phyloP scores from a whole-genome alignment of 2,329 filamentous ascomycete genomes.

The Beauveria asiatica region DNA sequence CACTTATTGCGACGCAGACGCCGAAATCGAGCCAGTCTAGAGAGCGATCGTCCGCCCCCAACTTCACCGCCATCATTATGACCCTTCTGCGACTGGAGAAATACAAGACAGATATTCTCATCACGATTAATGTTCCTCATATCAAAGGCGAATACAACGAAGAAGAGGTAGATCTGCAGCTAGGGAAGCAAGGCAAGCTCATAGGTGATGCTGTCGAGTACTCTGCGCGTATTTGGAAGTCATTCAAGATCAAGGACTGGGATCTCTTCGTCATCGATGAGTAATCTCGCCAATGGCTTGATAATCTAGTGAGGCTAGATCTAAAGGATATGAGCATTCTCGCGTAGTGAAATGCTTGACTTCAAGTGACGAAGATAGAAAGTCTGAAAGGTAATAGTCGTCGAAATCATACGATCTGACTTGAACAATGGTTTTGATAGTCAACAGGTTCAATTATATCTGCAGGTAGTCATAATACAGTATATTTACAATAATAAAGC shows the following conservation, averaged over 20 bases:
- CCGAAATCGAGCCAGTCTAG: conserved; percentile 27
- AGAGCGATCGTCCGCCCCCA: conserved; percentile 33
- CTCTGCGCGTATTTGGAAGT: conserved; percentile 58
- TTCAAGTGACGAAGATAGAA: not conserved
- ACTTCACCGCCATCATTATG: conserved; percentile 69
- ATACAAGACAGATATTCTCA: conserved; percentile 70
- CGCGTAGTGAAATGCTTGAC: not conserved
- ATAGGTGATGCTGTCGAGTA: conserved; percentile 63
- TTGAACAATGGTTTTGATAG: conserved; percentile 6
- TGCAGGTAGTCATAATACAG: not conserved
- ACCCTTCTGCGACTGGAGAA: conserved; percentile 68
- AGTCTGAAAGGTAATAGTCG: not conserved
- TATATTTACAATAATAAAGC: not conserved
- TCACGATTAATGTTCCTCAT: conserved; percentile 84
- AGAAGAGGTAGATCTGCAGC: conserved; percentile 60
- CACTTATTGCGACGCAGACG: conserved; percentile 59
- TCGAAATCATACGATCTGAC: not conserved
- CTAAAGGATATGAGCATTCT: not conserved
- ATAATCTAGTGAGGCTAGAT: not conserved
- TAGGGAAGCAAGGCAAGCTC: conserved; percentile 57
- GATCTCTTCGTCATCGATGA: conserved; percentile 48
- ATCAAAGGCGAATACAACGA: conserved; percentile 65
- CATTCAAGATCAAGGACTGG: conserved; percentile 75
- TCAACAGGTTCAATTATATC: not conserved
- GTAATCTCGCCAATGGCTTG: not conserved